phyloP scores from a whole-genome alignment of 805 yeast genomes.

The Starmera quercuum region DNA sequence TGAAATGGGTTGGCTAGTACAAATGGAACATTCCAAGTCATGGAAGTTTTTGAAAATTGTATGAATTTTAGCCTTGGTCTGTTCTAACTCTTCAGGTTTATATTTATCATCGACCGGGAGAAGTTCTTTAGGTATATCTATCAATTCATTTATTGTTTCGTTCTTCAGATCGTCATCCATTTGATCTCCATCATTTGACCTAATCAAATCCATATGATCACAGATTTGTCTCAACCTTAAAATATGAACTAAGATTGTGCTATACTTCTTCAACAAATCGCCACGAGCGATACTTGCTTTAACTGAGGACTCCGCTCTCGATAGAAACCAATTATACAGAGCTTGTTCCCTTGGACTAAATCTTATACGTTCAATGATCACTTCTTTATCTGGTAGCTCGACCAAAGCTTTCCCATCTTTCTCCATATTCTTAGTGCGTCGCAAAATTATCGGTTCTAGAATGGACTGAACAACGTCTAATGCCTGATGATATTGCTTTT shows the following conservation, averaged over 20 bases:
- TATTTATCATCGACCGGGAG: conserved; percentile 4
- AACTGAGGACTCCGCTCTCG: conserved; percentile 58
- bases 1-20: conserved; percentile 61
- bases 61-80: conserved; percentile 20
- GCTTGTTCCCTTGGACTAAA: conserved; percentile 60
- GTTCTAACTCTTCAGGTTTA: conserved; percentile 8
- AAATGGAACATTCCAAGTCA: conserved; percentile 74
- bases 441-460: conserved; percentile 70
- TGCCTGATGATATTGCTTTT: conserved; percentile 61
- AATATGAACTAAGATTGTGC: conserved; percentile 76
- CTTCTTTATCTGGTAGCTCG: conserved; percentile 67
- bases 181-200: conserved; percentile 33
- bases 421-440: conserved; percentile 84
- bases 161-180: conserved; percentile 38
- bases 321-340: conserved; percentile 62
- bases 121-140: conserved; percentile 15
- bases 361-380: conserved; percentile 57
- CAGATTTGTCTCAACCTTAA: conserved; percentile 81
- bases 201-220: conserved; percentile 68
- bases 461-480: conserved; percentile 80
- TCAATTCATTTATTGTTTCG: not conserved
- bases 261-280: conserved; percentile 60
- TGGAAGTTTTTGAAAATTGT: conserved; percentile 24
- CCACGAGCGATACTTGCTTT: conserved; percentile 56
- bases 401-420: conserved; percentile 74